Evolutionary conservation across 1,284 basidiomycete genomes (phyloP), one percentile per base, ranked within the genome.

Genomic region (Ustilago hordei): DNA sequence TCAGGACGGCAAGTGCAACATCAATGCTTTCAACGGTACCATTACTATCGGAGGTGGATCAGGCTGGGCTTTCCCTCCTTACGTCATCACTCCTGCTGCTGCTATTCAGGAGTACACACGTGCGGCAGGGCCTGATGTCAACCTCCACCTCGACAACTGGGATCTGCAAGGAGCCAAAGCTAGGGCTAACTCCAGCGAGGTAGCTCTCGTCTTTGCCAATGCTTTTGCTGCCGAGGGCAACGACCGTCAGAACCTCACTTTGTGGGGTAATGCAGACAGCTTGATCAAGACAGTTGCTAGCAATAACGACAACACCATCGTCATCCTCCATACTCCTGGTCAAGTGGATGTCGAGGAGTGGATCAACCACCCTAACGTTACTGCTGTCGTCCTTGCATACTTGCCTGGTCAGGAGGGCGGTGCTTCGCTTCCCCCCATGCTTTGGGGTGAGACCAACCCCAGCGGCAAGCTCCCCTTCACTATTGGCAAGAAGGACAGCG

Each of bases 341-440:
- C 77, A 73, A 28, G 63, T 79, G 4, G 62, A 82, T 38, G 53
- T 79, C 0, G 76, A 76, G 41, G 34, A 55, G 5, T 70, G 56
- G 77, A 76, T 66, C 61, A 80, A 80, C 39, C 54, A 45, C 70
- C 65, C 80, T 7, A 86, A 85, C 61, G 75, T 86, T 7, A 83
- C 84, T 17, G 75, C 83, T 2, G 69, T 86, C n/a, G 57, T 86
- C 3, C 91, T 90, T 89, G 91, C 91, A n/a, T 89, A 91, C 9
- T 80, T 91, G 2, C 90, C 91, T 12, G 93, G 93, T 13, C 90
- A 92, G 79, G 93, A 95, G 87, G 89, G 90, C 0, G 94, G 93
- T 0, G 93, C 93, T 83, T 87, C 91, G 0, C 88, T 95, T 32
- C 89, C 90, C 1, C 92, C 94, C 80, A 89, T 93, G 11, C 87